Percentiles rank a stretch among this genome's conserved stretches.
phyloP scores from a whole-genome alignment of 169 alveolate genomes.

The Plasmodium yoelii region DNA sequence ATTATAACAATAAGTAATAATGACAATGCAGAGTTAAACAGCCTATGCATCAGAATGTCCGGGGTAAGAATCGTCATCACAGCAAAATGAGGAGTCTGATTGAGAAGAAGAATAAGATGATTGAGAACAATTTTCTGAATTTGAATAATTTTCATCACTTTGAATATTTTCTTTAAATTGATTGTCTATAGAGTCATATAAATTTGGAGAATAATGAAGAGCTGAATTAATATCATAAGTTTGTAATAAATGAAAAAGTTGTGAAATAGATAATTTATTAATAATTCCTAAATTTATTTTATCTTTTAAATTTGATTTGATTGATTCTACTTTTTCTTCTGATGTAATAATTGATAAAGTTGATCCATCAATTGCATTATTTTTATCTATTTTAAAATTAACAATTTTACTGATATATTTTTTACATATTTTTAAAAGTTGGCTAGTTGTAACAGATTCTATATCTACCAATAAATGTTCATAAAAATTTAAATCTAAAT shows the following conservation, averaged over 20 bases:
- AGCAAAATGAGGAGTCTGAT: not conserved
- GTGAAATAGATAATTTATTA: conserved; percentile 12
- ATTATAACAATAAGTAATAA: too few relatives aligned
- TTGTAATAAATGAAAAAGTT: conserved; percentile 23
- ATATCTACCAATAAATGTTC: conserved; percentile 5
- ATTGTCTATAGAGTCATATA: too few relatives aligned
- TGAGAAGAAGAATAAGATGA: too few relatives aligned
- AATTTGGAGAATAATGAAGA: too few relatives aligned
- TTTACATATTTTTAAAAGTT: conserved; percentile 13
- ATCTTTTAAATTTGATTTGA: conserved; percentile 4
- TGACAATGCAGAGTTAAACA: too few relatives aligned
- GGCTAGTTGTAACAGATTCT: conserved; percentile 22
- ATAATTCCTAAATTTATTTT: conserved; percentile 32
- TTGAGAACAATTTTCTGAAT: too few relatives aligned
- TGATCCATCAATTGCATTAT: conserved; percentile 45
- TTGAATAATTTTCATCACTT: too few relatives aligned
- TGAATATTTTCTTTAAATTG: too few relatives aligned
- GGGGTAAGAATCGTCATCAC: conserved; percentile 58
- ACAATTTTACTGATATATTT: conserved; percentile 42
- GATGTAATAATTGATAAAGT: conserved; percentile 45
- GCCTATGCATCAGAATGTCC: conserved; percentile 27
- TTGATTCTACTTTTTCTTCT: conserved; percentile 47
- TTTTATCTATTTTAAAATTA: conserved; percentile 20
- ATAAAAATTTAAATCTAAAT: conserved; percentile 65
- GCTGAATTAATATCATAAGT: conserved; percentile 13